Evolutionary conservation across 2,329 filamentous ascomycete species (phyloP).

Genomic region (Fusarium cyanostomum): DNA sequence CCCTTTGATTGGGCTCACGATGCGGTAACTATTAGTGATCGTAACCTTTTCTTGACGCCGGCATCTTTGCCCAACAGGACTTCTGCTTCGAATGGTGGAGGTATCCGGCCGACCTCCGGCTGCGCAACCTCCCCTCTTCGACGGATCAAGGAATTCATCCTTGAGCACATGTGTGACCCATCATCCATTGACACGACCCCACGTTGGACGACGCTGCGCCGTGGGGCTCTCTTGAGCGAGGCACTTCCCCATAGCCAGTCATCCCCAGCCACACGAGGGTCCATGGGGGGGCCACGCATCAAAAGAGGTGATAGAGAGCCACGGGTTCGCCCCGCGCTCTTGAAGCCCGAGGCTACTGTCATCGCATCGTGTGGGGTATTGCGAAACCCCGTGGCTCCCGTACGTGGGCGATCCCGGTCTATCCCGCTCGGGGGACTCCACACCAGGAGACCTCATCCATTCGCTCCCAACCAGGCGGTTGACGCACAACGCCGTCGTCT

Average conservation of each 20-base stretch:
- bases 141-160: slow-evolving; percentile 29
- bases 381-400: slow-evolving; percentile 26
- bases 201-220: slow-evolving; percentile 42
- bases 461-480: slow-evolving; percentile 41
- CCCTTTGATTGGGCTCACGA: slow-evolving; percentile 39
- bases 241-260: slow-evolving; percentile 29
- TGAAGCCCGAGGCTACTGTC: slow-evolving; percentile 34
- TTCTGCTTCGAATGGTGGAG: slow-evolving; percentile 26
- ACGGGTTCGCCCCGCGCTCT: slow-evolving; percentile 41
- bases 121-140: slow-evolving; percentile 31
- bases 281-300: slow-evolving; percentile 22
- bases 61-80: slow-evolving; percentile 31
- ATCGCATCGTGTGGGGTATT: slow-evolving; percentile 39
- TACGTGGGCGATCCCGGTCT: slow-evolving; percentile 41
- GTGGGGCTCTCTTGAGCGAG: slow-evolving; percentile 35
- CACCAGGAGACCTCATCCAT: slow-evolving; percentile 33
- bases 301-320: slow-evolving; percentile 27
- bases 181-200: slow-evolving; percentile 44
- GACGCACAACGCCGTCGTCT: slow-evolving; percentile 32
- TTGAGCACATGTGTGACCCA: slow-evolving; percentile 30
- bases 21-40: slow-evolving; percentile 33
- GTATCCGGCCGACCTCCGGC: slow-evolving; percentile 20
- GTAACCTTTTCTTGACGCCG: slow-evolving; percentile 24
- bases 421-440: slow-evolving; percentile 37
- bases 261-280: slow-evolving; percentile 24